Percentiles rank a stretch among this genome's conserved stretches.
Conservation (phyloP, 2,329 filamentous ascomycete species). For the Didymella pinodella region DNA sequence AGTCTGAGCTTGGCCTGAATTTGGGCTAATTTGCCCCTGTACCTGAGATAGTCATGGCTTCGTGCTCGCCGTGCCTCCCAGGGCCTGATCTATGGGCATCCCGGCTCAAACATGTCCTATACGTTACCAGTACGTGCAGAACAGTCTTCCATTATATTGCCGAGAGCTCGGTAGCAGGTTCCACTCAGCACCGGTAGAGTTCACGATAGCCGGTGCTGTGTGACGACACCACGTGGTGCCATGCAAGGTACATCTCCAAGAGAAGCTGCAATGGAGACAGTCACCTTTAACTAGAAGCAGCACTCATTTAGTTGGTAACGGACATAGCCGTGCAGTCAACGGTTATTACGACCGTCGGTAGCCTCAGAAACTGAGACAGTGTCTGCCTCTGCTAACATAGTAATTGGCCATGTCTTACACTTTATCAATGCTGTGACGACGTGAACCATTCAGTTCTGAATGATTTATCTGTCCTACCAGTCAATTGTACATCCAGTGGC, state of each 20-base stretch:
- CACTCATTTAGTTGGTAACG: background rate
- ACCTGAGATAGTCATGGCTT: background rate
- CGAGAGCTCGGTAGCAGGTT: background rate
- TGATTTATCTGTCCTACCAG: background rate
- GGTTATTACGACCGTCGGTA: background rate
- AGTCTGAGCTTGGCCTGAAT: background rate
- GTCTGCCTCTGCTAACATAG: background rate
- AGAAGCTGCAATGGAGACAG: background rate
- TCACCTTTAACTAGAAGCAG: background rate
- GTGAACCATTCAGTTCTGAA: too few relatives aligned
- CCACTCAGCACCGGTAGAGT: background rate
- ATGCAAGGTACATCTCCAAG: constrained; percentile 2
- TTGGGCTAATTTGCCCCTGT: constrained; percentile 3
- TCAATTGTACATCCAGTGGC: background rate
- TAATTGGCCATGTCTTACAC: background rate
- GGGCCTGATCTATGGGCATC: background rate
- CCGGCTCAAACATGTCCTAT: constrained; percentile 12
- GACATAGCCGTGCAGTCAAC: background rate
- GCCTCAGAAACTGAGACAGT: background rate
- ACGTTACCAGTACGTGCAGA: background rate
- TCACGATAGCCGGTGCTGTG: constrained; percentile 5
- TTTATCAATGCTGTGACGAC: background rate
- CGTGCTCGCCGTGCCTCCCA: background rate
- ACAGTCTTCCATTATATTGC: constrained; percentile 5
- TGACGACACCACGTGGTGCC: constrained; percentile 1